Percentiles rank a stretch among this genome's conserved stretches.
Evolutionary conservation across 116 monocot species (phyloP).

Genomic region (Cymodocea nodosa): DNA sequence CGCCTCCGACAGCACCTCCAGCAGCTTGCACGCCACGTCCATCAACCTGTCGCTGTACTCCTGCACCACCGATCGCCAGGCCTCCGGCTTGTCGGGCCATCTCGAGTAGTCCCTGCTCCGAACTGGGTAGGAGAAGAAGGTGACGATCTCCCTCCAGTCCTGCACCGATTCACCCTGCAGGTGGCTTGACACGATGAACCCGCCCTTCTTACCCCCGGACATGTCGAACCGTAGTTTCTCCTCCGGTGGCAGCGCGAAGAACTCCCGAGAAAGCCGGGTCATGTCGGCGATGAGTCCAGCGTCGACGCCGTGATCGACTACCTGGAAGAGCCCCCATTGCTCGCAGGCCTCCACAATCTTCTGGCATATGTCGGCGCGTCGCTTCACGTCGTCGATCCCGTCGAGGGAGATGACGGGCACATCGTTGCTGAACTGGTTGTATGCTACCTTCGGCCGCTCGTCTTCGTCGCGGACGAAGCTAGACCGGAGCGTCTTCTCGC

Average conservation of each 20-base stretch:
- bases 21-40: constrained; percentile 46
- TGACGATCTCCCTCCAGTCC: constrained; percentile 71
- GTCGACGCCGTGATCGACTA: constrained; percentile 67
- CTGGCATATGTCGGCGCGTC: constrained; percentile 29
- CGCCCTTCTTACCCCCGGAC: constrained; percentile 87
- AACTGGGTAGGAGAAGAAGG: constrained; percentile 60
- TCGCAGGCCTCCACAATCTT: constrained; percentile 64
- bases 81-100: constrained; percentile 70
- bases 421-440: constrained; percentile 65
- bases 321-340: constrained; percentile 84
- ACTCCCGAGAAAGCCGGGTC: constrained; percentile 47
- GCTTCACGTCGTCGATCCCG: constrained; percentile 32
- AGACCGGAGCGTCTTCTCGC: constrained; percentile 28
- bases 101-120: constrained; percentile 44
- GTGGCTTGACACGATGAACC: constrained; percentile 80
- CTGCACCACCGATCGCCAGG: constrained; percentile 40
- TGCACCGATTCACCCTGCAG: constrained; percentile 53
- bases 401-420: constrained; percentile 68
- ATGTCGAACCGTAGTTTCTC: constrained; percentile 77
- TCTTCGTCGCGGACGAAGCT: constrained; percentile 69
- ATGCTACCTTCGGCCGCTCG: constrained; percentile 70
- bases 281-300: constrained; percentile 34
- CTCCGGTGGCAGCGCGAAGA: constrained; percentile 59
- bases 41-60: constrained; percentile 51
- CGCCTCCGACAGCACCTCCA: constrained; percentile 63